Percentiles rank a stretch among this genome's conserved stretches.
Evolutionary conservation across 768 basidiomycete genomes (phyloP).

Genomic region (Phallus indusiatus): DNA sequence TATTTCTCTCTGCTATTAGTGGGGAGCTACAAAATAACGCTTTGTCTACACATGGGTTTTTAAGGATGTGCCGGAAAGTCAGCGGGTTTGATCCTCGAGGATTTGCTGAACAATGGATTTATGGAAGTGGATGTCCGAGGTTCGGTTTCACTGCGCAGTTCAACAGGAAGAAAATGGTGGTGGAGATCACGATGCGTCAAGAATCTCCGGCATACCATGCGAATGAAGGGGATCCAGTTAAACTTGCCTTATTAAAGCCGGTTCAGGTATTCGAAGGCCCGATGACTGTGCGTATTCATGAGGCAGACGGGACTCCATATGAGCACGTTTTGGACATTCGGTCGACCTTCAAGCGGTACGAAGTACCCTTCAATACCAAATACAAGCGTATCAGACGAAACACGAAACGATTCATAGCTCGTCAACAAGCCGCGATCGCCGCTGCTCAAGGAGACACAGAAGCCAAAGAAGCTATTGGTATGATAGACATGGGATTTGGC

Average conservation of each 20-base stretch:
- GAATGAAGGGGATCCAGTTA: constrained; percentile 59
- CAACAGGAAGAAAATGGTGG: constrained; percentile 96
- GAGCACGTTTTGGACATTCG: constrained; percentile 95
- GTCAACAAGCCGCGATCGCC: constrained; percentile 87
- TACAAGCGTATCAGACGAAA: constrained; percentile 94
- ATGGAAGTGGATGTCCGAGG: constrained; percentile 90
- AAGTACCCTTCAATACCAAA: constrained; percentile 97
- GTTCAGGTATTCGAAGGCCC: constrained; percentile 91
- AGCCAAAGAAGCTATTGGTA: constrained; percentile 86
- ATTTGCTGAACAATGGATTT: constrained; percentile 99
- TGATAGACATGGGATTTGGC: constrained; percentile 91
- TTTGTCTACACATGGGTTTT: constrained; percentile 82
- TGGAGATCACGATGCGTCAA: constrained; percentile 92
- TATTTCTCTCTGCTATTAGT: constrained; percentile 88
- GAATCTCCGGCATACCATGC: constrained; percentile 65
- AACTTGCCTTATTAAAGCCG: constrained; percentile 65
- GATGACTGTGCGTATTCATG: constrained; percentile 98
- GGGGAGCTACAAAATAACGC: constrained; percentile 82
- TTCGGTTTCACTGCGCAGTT: constrained; percentile 87
- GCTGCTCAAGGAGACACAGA: constrained; percentile 89
- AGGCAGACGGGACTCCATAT: constrained; percentile 98
- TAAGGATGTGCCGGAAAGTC: constrained; percentile 87
- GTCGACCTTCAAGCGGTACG: constrained; percentile 82
- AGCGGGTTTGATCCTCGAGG: constrained; percentile 81
- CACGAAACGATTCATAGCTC: constrained; percentile 90